Evolutionary conservation across 768 basidiomycete species (phyloP).

Genomic region (Russula sp.): DNA sequence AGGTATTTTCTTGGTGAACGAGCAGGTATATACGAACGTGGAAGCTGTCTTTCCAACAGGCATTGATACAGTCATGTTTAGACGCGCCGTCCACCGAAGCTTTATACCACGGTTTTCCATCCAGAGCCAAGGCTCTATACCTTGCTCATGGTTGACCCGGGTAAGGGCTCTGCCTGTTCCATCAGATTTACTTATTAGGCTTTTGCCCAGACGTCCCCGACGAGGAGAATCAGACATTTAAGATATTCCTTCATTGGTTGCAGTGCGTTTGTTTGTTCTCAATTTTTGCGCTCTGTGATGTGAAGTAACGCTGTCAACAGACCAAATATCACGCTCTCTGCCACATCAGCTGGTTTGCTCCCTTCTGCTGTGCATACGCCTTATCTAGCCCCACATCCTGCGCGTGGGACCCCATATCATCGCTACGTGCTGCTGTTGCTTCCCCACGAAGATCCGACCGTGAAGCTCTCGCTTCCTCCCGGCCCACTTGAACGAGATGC

Average conservation of each 20-base stretch:
- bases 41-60: background rate
- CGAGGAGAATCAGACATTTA: constrained; percentile 52
- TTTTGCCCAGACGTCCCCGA: constrained; percentile 68
- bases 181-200: background rate
- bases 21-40: constrained; percentile 45
- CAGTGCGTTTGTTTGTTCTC: constrained; percentile 38
- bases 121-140: constrained; percentile 77
- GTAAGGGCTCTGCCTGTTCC: constrained; percentile 32
- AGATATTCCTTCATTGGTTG: constrained; percentile 78
- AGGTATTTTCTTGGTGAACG: constrained; percentile 57
- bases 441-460: constrained; percentile 46
- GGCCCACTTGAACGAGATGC: constrained; percentile 36
- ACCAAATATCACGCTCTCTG: constrained; percentile 76
- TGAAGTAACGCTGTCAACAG: constrained; percentile 32
- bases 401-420: constrained; percentile 83
- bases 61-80: constrained; percentile 24
- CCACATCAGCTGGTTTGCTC: constrained; percentile 36
- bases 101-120: constrained; percentile 78
- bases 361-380: constrained; percentile 50
- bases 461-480: constrained; percentile 26
- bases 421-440: constrained; percentile 77
- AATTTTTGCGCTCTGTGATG: constrained; percentile 17
- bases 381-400: constrained; percentile 90
- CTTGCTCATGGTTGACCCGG: constrained; percentile 81
- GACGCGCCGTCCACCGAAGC: constrained; percentile 57